Evolutionary conservation across 2,329 filamentous ascomycete species (phyloP).

Genomic region (Raffaelea arxii): DNA sequence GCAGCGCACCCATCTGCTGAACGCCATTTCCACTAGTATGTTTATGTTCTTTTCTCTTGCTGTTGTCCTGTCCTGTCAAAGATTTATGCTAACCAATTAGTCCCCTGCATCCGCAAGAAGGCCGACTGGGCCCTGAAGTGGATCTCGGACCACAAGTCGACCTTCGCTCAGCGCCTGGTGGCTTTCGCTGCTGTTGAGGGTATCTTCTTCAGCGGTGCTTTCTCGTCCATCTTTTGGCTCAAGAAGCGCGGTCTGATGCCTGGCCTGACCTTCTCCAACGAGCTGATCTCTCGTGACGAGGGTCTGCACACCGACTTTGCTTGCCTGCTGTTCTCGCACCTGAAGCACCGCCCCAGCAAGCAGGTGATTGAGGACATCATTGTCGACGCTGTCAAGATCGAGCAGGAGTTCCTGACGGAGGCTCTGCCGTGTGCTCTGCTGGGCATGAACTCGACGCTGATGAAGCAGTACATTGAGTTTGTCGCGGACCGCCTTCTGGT

Average conservation of each 20-base stretch:
- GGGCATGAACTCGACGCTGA: slow-evolving; percentile 93
- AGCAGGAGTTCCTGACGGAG: slow-evolving; percentile 97
- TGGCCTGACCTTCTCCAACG: slow-evolving; percentile 97
- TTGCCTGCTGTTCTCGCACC: slow-evolving; percentile 93
- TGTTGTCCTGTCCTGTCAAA: slow-evolving; percentile 12
- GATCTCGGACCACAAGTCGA: slow-evolving; percentile 90
- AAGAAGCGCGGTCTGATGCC: slow-evolving; percentile 99
- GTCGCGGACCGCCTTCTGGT: slow-evolving; percentile 92
- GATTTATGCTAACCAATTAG: slow-evolving; percentile 54
- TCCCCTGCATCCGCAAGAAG: slow-evolving; percentile 97
- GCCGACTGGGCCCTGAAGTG: slow-evolving; percentile 94
- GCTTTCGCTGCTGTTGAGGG: slow-evolving; percentile 97
- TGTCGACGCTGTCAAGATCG: slow-evolving; percentile 83
- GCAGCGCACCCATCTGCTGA: slow-evolving; percentile 91
- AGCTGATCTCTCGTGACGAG: slow-evolving; percentile 98
- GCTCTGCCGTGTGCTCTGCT: slow-evolving; percentile 86
- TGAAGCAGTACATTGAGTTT: slow-evolving; percentile 99
- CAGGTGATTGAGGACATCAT: slow-evolving; percentile 80
- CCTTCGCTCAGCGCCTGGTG: slow-evolving; percentile 89
- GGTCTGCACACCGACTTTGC: slow-evolving; percentile 99
- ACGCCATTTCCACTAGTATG: slow-evolving; percentile 94
- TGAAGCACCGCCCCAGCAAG: slow-evolving; percentile 82
- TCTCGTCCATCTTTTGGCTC: slow-evolving; percentile 99
- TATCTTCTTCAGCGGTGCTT: slow-evolving; percentile 99
- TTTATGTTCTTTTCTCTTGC: slow-evolving; percentile 10